Percentiles rank a stretch among this genome's conserved stretches.
phyloP scores from a whole-genome alignment of 1,284 basidiomycete species.

The Grifola frondosa region DNA sequence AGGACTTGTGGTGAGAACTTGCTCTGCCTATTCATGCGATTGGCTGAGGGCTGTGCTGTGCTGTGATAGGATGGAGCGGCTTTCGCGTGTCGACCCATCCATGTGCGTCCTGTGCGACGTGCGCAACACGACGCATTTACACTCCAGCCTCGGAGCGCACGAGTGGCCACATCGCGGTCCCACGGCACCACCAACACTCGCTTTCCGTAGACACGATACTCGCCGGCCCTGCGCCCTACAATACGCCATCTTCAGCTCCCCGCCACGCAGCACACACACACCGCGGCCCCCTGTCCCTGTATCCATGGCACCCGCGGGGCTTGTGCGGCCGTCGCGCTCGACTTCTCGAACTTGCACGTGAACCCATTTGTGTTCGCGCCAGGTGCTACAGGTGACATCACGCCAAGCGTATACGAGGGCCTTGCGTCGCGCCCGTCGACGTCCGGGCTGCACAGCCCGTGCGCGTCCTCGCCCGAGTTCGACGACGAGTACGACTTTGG shows the following conservation, averaged over 20 bases:
- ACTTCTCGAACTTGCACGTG: slow-evolving; percentile 47
- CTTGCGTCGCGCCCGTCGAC: slow-evolving; percentile 34
- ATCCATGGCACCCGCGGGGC: slow-evolving; percentile 36
- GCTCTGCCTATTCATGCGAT: slow-evolving; percentile 17
- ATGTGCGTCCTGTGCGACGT: too few relatives aligned
- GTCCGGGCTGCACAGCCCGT: slow-evolving; percentile 30
- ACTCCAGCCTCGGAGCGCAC: too few relatives aligned
- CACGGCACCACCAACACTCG: slow-evolving; percentile 25
- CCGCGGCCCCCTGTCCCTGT: slow-evolving; percentile 21
- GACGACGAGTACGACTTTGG: slow-evolving; percentile 48
- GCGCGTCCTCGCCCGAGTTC: slow-evolving; percentile 32
- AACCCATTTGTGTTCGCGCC: slow-evolving; percentile 47
- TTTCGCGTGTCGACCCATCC: too few relatives aligned
- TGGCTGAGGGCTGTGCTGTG: too few relatives aligned
- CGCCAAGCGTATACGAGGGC: slow-evolving; percentile 19
- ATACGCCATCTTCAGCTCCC: slow-evolving; percentile 19
- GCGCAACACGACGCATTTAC: too few relatives aligned
- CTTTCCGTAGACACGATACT: slow-evolving; percentile 36
- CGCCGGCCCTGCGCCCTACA: too few relatives aligned
- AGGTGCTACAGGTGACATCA: slow-evolving; percentile 7
- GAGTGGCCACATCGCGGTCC: slow-evolving; percentile 11
- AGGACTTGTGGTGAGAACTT: slow-evolving; percentile 44
- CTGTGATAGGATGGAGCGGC: too few relatives aligned
- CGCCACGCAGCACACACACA: slow-evolving; percentile 17
- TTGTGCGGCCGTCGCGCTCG: slow-evolving; percentile 59